Base-by-base conservation (phyloP, 116 monocot genomes). In the Phalaenopsis hybrid region DNA sequence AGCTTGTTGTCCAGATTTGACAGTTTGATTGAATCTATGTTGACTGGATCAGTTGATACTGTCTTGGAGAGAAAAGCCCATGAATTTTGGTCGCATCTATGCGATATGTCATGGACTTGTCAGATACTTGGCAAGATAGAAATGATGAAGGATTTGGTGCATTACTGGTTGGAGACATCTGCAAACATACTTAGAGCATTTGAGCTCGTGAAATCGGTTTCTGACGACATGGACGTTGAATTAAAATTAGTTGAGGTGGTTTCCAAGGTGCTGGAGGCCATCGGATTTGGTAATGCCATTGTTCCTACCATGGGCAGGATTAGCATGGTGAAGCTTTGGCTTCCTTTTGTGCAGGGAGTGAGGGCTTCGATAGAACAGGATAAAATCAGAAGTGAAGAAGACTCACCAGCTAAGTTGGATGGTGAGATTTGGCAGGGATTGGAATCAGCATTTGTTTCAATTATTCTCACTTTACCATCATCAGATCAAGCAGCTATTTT, bases 91-190 rank as follows among this genome's bases (percentile, higher is more conserved):
- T 81, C 76, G 23, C 77, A 89, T 67, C 44, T 93, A 23, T 88
- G 84, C 31, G 93, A 96, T 78, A 84, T 96, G 18, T 92, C 86
- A 46, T 96, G 96, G 96, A 83, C 79, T 76, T 92, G 92, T 57
- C 93, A 96, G 85, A 90, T 93, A 43, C 81, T 93, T 75, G 79
- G 41, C 51, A 93, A 93, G 81, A 81, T 92, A 85, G 96, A 94
- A 50, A 94, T 94, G 89, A 92, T 93, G 89, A 96, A 86, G 83
- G 88, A 88, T 78, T 78, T 96, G 23, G 91, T 94, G 76, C 78
- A 76, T 8, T 84, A 85, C 77, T 96, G 96, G 96, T 80, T 86
- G n/a, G 84, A 83, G 5, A 55, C 82, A 31, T 92, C 96, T 1
- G 61, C 28, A 0, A 55, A 86, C 31, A 82, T 96, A 48, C 74